phyloP scores from a whole-genome alignment of 2,329 filamentous ascomycete species.

The Neofusicoccum ribis region DNA sequence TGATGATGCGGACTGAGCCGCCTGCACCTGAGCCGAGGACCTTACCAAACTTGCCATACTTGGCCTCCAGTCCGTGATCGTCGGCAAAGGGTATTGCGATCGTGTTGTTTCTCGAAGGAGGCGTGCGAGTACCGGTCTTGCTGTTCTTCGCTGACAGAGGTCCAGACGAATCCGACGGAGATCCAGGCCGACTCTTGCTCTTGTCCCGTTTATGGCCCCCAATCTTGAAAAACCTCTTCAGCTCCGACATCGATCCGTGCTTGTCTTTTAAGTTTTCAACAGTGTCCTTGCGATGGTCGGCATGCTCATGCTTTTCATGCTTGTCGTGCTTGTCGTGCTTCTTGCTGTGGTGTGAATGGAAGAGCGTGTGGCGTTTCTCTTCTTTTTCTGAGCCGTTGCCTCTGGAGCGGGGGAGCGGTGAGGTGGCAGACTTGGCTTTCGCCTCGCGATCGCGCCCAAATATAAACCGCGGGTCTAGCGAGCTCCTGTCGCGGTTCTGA shows the following conservation, averaged over 20 bases:
- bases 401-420: constrained; percentile 47
- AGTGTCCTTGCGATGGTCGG: constrained; percentile 48
- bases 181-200: constrained; percentile 58
- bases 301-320: constrained; percentile 44
- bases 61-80: constrained; percentile 84
- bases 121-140: constrained; percentile 40
- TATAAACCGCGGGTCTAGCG: constrained; percentile 79
- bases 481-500: constrained; percentile 63
- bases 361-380: constrained; percentile 57
- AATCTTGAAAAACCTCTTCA: constrained; percentile 95
- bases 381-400: constrained; percentile 42
- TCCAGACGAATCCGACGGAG: constrained; percentile 45
- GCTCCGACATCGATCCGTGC: constrained; percentile 83
- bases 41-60: constrained; percentile 94
- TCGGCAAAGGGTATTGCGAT: constrained; percentile 79
- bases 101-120: constrained; percentile 28
- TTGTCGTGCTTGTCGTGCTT: constrained; percentile 43
- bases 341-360: constrained; percentile 50
- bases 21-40: constrained; percentile 92
- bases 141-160: constrained; percentile 53
- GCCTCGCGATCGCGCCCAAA: constrained; percentile 62
- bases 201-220: constrained; percentile 63
- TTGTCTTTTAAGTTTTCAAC: constrained; percentile 25
- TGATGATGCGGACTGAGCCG: constrained; percentile 91
- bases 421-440: constrained; percentile 33